These are phyloP conservation scores for Mallotus repandus DNA, from an alignment of 441 rosid species.

Conservation along the genomic window DNA sequence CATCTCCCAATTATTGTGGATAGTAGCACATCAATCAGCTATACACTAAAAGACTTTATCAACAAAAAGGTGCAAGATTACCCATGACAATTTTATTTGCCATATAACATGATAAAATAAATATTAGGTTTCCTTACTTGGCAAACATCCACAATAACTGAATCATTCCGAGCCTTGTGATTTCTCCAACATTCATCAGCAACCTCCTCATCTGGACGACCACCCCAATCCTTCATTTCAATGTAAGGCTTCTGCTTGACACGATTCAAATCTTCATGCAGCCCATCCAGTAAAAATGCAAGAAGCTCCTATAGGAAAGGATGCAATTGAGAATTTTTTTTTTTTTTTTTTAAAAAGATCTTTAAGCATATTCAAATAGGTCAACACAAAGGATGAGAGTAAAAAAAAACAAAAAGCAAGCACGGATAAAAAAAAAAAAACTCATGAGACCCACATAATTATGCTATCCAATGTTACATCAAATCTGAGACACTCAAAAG, in stretches of 20 bases:
- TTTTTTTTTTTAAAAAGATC: too few relatives aligned
- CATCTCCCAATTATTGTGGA: not conserved
- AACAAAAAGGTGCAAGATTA: not conserved
- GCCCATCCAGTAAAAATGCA: constrained; percentile 75
- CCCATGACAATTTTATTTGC: not conserved
- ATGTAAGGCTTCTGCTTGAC: constrained; percentile 76
- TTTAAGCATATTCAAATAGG: not conserved
- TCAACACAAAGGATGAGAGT: not conserved
- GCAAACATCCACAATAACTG: constrained; percentile 62
- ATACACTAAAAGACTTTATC: not conserved
- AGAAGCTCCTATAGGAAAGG: constrained; percentile 53
- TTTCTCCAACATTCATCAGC: constrained; percentile 72
- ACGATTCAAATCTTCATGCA: constrained; percentile 81
- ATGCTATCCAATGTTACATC: not conserved
- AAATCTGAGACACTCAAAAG: too few relatives aligned
- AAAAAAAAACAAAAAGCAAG: not conserved
- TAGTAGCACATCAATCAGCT: not conserved
- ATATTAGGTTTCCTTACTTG: constrained; percentile 42
- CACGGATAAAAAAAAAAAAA: not conserved
- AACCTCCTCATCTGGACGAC: constrained; percentile 57
- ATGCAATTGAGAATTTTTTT: constrained; percentile 3
- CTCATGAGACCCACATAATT: not conserved
- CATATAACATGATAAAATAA: constrained; percentile 21
- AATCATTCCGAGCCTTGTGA: constrained; percentile 69
- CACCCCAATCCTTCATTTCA: constrained; percentile 62